Conservation (phyloP, 345 rosid genomes). For the Capsella bursapastoris region DNA sequence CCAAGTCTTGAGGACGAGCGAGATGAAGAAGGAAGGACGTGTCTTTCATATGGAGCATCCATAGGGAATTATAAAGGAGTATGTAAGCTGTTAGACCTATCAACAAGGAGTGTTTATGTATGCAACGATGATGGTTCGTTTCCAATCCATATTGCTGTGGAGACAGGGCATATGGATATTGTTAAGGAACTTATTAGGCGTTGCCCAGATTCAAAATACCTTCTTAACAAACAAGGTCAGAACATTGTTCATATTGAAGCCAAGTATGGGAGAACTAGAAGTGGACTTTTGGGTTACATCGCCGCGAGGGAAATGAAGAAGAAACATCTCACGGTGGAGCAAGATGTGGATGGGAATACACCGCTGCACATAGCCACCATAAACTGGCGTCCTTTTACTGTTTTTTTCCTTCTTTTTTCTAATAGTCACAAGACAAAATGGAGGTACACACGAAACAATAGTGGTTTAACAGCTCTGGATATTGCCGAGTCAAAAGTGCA, state of each 20-base stretch:
- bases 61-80: background rate
- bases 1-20: background rate
- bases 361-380: background rate
- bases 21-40: background rate
- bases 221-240: background rate
- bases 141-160: slow-evolving; percentile 1
- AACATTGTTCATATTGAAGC: slow-evolving; percentile 7
- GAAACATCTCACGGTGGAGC: background rate
- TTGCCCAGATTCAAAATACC: background rate
- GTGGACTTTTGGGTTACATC: no score
- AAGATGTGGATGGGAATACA: background rate
- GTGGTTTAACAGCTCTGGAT: background rate
- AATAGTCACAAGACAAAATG: no score
- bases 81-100: background rate
- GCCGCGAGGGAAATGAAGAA: no score
- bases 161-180: background rate
- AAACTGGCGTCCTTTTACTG: background rate
- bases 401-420: no score
- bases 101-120: background rate
- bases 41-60: slow-evolving; percentile 2
- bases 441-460: no score
- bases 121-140: background rate
- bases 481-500: background rate
- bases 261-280: background rate
- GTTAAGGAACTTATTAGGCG: background rate